Base-by-base conservation (phyloP, 2,329 filamentous ascomycete genomes). In the Tolypocladium nubicola region DNA sequence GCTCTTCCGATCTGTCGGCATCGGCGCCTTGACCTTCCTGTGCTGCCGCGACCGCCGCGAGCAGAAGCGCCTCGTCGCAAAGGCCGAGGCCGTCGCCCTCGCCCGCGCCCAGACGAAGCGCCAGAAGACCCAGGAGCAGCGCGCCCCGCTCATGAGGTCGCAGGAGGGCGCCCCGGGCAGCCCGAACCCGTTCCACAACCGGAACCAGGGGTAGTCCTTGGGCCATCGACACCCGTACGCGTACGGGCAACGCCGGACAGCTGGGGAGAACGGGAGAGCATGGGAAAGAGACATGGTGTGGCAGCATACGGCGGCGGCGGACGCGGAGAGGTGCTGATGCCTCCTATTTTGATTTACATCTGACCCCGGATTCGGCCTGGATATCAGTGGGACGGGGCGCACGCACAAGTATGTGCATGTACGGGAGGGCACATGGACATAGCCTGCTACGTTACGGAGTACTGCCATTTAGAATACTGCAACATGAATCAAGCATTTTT, bases 31-130 rank as follows among this genome's bases (percentile, higher is more conserved):
- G 57, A 74, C 76, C 65, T 77, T 77, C 72, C 71, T 77, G 61
- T 82, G 78, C 76, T 79, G 75, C 73, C 71, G 71, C 60, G 80
- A 83, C 62, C 71, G 75, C 62, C 68, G 68, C 66, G 62, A 72
- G 62, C 73, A 79, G 64, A 74, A 73, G 66, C 70, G 71, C 52
- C 67, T 74, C 39, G 68, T 68, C 56, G 75, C 75, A 58, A 74
- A 75, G 61, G 73, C 74, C 58, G 79, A 82, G 69, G 77, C 77
- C 50, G 75, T 74, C n/a, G 75, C 74, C 33, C 75, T 78, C 54
- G 77, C 76, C 53, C 76, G 76, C 67, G 76, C 76, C 64, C 73
- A 76, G 54, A 75, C 71, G 59, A 75, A 72, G 68, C 75, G 75
- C 69, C 68, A 73, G 65, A 69, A 71, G 53, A 67, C 68, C 53